Conservation (phyloP, 306 rosid species). For the Ormosia emarginata region DNA sequence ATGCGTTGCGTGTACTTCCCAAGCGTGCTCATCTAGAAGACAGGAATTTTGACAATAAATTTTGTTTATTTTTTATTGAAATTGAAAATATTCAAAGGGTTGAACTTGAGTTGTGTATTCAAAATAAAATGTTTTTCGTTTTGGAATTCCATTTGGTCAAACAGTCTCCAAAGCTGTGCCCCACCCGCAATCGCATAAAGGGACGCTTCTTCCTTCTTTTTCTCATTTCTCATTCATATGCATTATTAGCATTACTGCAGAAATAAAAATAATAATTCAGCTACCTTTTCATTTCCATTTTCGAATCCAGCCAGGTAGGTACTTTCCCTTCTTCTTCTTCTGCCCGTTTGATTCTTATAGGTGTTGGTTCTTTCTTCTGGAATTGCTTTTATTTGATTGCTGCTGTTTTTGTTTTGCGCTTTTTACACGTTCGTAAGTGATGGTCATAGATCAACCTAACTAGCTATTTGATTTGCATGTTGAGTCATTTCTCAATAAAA, state of each 20-base stretch:
- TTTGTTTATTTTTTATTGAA: background rate
- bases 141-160: conserved; percentile 22
- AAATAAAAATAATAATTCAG: background rate
- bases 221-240: background rate
- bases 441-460: no score
- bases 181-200: background rate
- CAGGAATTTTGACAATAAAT: background rate
- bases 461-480: no score
- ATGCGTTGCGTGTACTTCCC: background rate
- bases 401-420: no score
- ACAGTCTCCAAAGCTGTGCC: background rate
- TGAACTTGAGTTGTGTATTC: background rate
- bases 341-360: background rate
- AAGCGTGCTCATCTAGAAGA: conserved; percentile 17
- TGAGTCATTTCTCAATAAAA: no score
- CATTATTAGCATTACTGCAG: background rate
- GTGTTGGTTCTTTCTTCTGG: background rate
- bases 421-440: no score
- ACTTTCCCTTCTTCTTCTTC: background rate
- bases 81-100: background rate
- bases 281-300: background rate
- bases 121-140: background rate
- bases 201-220: background rate
- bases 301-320: background rate
- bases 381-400: no score